Evolutionary conservation across 257 asterid genomes (phyloP), one percentile per base, ranked within the genome.

Genomic region (Solanum sejunctum): DNA sequence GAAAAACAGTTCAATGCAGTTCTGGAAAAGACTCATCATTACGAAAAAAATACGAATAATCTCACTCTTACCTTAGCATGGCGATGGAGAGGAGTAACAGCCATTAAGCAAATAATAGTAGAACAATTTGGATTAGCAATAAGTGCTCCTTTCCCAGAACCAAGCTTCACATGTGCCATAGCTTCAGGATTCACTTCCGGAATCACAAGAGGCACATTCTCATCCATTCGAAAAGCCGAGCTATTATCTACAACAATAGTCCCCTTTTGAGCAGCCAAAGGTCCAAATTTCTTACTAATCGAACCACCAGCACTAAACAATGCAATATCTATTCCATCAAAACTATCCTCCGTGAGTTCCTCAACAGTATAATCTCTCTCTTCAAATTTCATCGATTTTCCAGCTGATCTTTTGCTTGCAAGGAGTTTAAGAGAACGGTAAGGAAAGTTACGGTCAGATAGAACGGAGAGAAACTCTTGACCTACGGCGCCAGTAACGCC

Each of bases 401-500:
- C 98, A 20, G 97, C 97, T 36, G 98, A 94, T 79, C 98, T 92
- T 64, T 93, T 92, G 87, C 98, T 92, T 55, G 98, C 98, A n/a
- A 96, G 95, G 60, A 96, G 96, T 85, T 92, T 93, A 84, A 94
- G 87, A n/a, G 98, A 92, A 47, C 98, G 88, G 89, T 94, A 96
- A 9, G 99, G 98, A 80, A 94, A 96, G 80, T 92, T 87, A 3
- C 97, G 98, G 81, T 93, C 96, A 60, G 98, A 90, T 11, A 96
- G 83, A 18, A 96, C 98, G 75, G 99, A 94, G 84, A 96, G 98
- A 84, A 94, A 96, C 86, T 96, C 99, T 84, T 94, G 95, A 12
- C 98, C 99, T 20, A 96, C 99, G 45, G 98, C 99, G 23, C 98
- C 99, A 61, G 98, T 95, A 55, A 93, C 97, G 20, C 99, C 98